Evolutionary conservation across 345 rosid species (phyloP).

Genomic region (Eucalyptus regnans): DNA sequence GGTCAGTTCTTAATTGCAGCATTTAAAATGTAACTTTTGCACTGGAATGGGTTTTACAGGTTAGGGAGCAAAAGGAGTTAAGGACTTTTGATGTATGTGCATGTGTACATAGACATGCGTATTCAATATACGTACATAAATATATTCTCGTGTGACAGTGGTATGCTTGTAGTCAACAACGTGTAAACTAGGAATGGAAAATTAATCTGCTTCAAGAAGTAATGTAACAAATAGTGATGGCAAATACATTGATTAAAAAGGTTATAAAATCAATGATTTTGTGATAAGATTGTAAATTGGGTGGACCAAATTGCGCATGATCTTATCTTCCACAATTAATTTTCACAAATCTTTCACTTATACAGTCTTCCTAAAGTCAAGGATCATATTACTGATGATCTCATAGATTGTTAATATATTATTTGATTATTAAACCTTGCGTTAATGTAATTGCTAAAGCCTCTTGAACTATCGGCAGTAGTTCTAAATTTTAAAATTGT

Average conservation of each 20-base stretch:
- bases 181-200: not conserved
- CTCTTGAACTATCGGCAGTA: not conserved
- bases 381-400: not conserved
- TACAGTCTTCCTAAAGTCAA: not conserved
- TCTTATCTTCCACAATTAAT: not conserved
- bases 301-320: not conserved
- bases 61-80: not conserved
- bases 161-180: not conserved
- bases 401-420: not conserved
- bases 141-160: not conserved
- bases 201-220: not conserved
- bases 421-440: not conserved
- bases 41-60: not conserved
- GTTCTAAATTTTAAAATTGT: not conserved
- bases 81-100: not conserved
- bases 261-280: not conserved
- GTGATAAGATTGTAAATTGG: not conserved
- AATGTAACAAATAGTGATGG: not conserved
- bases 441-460: not conserved
- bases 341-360: not conserved
- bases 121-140: not conserved
- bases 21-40: not conserved
- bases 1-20: not conserved
- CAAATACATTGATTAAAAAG: not conserved
- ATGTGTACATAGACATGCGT: not conserved